These are phyloP conservation scores for Blastomyces percursus DNA, from an alignment of 2,329 filamentous ascomycete genomes.

Conservation along the genomic window DNA sequence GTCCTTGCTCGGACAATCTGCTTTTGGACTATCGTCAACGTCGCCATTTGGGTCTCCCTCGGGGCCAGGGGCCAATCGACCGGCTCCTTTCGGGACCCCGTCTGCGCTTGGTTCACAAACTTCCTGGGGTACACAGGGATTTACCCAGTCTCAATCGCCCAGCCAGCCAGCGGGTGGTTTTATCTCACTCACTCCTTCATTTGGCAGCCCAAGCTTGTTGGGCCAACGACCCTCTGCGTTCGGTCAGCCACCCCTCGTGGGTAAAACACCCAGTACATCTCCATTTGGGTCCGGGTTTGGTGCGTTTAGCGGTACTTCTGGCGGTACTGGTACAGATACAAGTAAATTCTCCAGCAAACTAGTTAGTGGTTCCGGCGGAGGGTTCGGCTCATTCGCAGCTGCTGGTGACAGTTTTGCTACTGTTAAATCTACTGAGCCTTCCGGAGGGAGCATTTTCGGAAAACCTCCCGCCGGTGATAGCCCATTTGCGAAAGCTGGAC, in stretches of 20 bases:
- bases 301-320: slow-evolving; percentile 3
- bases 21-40: slow-evolving; percentile 2
- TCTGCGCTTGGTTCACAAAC: slow-evolving; percentile 18
- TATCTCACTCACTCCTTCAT: slow-evolving; percentile 21
- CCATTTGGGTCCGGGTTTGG: slow-evolving; percentile 6
- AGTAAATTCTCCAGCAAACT: slow-evolving; percentile 6
- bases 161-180: slow-evolving; percentile 19
- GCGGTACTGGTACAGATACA: slow-evolving; percentile 19
- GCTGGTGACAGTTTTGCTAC: slow-evolving; percentile 3
- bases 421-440: slow-evolving; percentile 4
- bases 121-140: slow-evolving; percentile 19
- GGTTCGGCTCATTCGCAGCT: slow-evolving; percentile 5
- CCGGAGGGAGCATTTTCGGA: slow-evolving; percentile 20
- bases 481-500: slow-evolving; percentile 23
- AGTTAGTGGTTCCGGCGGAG: slow-evolving; percentile 5
- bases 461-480: slow-evolving; percentile 15
- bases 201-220: slow-evolving; percentile 28
- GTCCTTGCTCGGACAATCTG: slow-evolving; percentile 18
- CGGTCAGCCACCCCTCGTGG: slow-evolving; percentile 20
- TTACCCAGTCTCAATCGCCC: slow-evolving; percentile 10
- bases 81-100: slow-evolving; percentile 18
- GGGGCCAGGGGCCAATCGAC: slow-evolving; percentile 7
- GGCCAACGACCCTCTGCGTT: slow-evolving; percentile 23
- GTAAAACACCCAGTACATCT: slow-evolving; percentile 10
- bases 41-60: slow-evolving; percentile 16